These are phyloP conservation scores for Neurospora sp. DNA, from an alignment of 495 filamentous ascomycete genomes.

Conservation along the genomic window DNA sequence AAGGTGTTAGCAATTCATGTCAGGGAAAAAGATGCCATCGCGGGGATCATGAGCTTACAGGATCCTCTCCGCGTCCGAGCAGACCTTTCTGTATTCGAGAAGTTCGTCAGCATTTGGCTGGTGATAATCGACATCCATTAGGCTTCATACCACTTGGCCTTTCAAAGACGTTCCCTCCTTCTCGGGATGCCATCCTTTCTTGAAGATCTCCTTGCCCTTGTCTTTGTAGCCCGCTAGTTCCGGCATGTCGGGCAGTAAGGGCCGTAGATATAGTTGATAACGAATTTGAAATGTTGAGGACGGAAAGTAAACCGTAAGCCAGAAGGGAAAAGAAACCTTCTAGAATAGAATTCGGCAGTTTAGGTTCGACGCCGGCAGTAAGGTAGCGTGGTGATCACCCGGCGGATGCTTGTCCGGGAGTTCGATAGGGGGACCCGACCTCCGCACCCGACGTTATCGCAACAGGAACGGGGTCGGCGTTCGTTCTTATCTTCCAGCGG, in stretches of 20 bases:
- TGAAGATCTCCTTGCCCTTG: conserved; percentile 28
- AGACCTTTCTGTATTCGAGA: conserved; percentile 30
- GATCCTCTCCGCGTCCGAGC: conserved; percentile 25
- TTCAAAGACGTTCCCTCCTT: conserved; percentile 28
- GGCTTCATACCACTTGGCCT: conserved; percentile 29
- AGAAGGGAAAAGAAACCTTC: not conserved
- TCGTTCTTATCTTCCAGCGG: not conserved
- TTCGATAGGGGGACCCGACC: not conserved
- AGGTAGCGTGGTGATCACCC: not conserved
- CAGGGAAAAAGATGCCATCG: not conserved
- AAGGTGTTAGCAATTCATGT: not conserved
- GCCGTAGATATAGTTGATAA: not conserved
- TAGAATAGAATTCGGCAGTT: not conserved
- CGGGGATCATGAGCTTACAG: not conserved
- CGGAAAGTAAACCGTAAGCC: not conserved
- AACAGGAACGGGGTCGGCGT: not conserved
- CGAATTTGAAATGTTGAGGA: not conserved
- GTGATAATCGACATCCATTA: not conserved
- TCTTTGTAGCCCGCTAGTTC: not conserved
- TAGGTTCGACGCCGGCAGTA: not conserved
- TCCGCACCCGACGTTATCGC: not conserved
- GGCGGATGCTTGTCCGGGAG: not conserved
- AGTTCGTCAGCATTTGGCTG: not conserved
- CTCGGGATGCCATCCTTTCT: conserved; percentile 35
- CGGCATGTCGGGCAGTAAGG: not conserved